Evolutionary conservation across 495 filamentous ascomycete species (phyloP), one percentile per base, ranked within the genome.

Genomic region (Xylona heveae): DNA sequence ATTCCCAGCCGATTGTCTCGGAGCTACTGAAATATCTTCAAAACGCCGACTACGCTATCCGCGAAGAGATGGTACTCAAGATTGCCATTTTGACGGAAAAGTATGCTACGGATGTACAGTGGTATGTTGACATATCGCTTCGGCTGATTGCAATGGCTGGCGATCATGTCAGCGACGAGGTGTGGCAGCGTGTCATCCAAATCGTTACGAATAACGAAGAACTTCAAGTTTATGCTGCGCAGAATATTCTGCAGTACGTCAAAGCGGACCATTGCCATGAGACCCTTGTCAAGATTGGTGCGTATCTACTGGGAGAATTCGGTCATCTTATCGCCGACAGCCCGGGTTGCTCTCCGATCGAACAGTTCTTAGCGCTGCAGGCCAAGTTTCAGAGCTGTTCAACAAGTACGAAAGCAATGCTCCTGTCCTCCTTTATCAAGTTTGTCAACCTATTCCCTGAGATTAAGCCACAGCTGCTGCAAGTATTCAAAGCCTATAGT

Each of bases 191-290:
- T 41, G 84, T 99, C 34, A 94, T 93, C 40, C 90, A 95, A 51
- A 95, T 99, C 42, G 84, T 99, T 36, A 94, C 90, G 23, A 99
- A 99, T 55, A 99, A 99, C 53, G 90, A 99, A 48, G 84, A 93
- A 50, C 61, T 97, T 24, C 88, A 97, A 55, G 76, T 90, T 1
- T 97, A 97, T 51, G 88, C 88, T 0, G 85, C 85, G 6, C 78
- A 88, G 44, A 90, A 83, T 39, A 82, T 83, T 19, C 57, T 97
- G 6, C 68, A 78, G 30, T 90, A 95, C 44, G 54, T 90, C 44
- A 91, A 95, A 52, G 71, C 68, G 10, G 84, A 92, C 43, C 74
- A 77, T 44, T 91, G 83, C 51, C 88, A 97, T 44, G 88, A 97
- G 54, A 95, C 88, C 5, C 52, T 97, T 36, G 79, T 95, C 39